phyloP scores from a whole-genome alignment of 495 filamentous ascomycete genomes.

The Viridothelium virens region DNA sequence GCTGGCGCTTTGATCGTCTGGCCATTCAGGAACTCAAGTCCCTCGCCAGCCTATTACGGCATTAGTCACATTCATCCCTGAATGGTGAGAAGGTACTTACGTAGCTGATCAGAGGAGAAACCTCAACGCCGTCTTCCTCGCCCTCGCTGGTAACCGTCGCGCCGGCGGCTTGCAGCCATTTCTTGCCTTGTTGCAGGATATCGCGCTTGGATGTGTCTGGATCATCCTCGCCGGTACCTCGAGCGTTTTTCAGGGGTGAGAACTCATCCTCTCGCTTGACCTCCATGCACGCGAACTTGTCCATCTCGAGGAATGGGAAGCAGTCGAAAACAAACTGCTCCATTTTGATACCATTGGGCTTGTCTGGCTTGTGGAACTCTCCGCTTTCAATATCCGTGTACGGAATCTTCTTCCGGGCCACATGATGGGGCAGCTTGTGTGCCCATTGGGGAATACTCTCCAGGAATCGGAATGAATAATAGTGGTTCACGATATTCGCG shows the following conservation, averaged over 20 bases:
- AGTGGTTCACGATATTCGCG: slow-evolving; percentile 99
- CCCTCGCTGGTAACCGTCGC: slow-evolving; percentile 66
- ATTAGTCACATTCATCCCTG: neutral
- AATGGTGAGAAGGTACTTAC: slow-evolving; percentile 50
- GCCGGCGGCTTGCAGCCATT: slow-evolving; percentile 75
- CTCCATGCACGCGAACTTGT: slow-evolving; percentile 91
- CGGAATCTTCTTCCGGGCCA: slow-evolving; percentile 97
- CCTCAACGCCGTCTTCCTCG: slow-evolving; percentile 67
- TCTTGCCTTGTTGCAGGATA: slow-evolving; percentile 79
- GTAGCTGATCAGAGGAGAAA: slow-evolving; percentile 91
- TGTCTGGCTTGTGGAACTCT: slow-evolving; percentile 74
- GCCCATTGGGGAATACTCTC: slow-evolving; percentile 81
- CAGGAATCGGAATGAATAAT: slow-evolving; percentile 92
- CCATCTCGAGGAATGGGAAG: slow-evolving; percentile 79
- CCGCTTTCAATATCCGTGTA: slow-evolving; percentile 63
- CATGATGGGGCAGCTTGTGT: slow-evolving; percentile 83
- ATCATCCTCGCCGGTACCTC: slow-evolving; percentile 84
- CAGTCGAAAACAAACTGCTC: slow-evolving; percentile 99
- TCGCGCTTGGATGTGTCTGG: slow-evolving; percentile 83
- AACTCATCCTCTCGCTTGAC: slow-evolving; percentile 97
- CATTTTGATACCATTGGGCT: slow-evolving; percentile 96
- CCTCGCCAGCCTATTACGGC: slow-evolving; percentile 69
- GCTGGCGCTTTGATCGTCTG: slow-evolving; percentile 69
- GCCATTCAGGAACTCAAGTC: slow-evolving; percentile 66
- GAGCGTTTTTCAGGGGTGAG: slow-evolving; percentile 94